These are phyloP conservation scores for Casuarina glauca DNA, from an alignment of 306 rosid genomes.

Conservation along the genomic window DNA sequence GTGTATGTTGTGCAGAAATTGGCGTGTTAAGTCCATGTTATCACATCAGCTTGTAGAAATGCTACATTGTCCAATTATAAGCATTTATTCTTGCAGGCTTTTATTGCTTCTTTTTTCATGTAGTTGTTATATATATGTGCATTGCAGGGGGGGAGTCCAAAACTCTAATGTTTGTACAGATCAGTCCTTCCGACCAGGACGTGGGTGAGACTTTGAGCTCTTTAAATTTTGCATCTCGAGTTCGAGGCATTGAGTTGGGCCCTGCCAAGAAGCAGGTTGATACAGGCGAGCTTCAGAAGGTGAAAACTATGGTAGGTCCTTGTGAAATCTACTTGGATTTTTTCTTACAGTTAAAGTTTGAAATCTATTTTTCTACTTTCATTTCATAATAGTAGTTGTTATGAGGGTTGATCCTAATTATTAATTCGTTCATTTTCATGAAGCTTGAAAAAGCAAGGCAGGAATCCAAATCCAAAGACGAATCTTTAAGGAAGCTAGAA, in stretches of 20 bases:
- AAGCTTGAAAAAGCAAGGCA: slow-evolving; percentile 80
- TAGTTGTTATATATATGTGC: slow-evolving; percentile 14
- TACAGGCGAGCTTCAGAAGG: slow-evolving; percentile 70
- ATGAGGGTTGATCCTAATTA: background rate
- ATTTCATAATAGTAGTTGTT: background rate
- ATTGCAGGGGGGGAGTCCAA: slow-evolving; percentile 82
- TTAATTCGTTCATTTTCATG: slow-evolving; percentile 13
- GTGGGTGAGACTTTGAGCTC: slow-evolving; percentile 83
- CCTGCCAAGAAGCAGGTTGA: slow-evolving; percentile 85
- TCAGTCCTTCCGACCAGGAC: slow-evolving; percentile 89
- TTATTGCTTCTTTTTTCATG: slow-evolving; percentile 1
- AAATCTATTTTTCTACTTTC: slow-evolving; percentile 7
- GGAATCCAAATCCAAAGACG: slow-evolving; percentile 78
- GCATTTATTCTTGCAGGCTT: background rate
- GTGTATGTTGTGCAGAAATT: background rate
- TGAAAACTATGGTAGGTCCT: slow-evolving; percentile 61
- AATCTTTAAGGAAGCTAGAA: slow-evolving; percentile 67
- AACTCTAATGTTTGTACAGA: slow-evolving; percentile 88
- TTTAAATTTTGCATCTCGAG: slow-evolving; percentile 80
- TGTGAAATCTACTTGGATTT: slow-evolving; percentile 11
- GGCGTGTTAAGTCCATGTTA: background rate
- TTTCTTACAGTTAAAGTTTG: background rate
- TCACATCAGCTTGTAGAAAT: background rate
- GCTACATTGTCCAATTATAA: background rate
- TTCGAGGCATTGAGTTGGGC: slow-evolving; percentile 84